A percentile compares a stretch with the other conserved stretches of the same genome.
Evolutionary conservation across 768 basidiomycete genomes (phyloP).

Genomic region (Mycena epipterygia): DNA sequence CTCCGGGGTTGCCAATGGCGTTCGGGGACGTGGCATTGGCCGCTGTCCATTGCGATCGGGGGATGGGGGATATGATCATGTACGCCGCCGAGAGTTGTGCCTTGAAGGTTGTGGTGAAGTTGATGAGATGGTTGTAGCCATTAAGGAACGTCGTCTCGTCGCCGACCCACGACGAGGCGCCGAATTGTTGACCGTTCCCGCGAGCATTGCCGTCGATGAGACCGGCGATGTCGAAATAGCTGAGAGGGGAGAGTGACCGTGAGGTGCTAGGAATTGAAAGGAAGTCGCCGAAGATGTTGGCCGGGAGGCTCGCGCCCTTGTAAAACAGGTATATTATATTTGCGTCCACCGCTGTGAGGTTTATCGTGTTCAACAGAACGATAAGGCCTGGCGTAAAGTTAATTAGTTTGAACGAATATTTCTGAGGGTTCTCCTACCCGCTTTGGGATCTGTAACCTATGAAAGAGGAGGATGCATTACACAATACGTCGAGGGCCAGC

Average conservation of each 20-base stretch:
- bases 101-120: slow-evolving; percentile 43
- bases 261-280: slow-evolving; percentile 50
- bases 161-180: slow-evolving; percentile 49
- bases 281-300: slow-evolving; percentile 52
- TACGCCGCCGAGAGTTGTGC: slow-evolving; percentile 40
- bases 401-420: slow-evolving; percentile 28
- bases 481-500: no score
- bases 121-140: slow-evolving; percentile 46
- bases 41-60: slow-evolving; percentile 46
- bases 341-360: slow-evolving; percentile 37
- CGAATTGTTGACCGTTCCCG: slow-evolving; percentile 51
- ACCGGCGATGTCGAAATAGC: slow-evolving; percentile 50
- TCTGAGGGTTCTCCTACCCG: slow-evolving; percentile 42
- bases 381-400: slow-evolving; percentile 25
- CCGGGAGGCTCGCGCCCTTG: slow-evolving; percentile 49
- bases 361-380: slow-evolving; percentile 38
- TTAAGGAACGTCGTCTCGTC: slow-evolving; percentile 44
- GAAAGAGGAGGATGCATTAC: no score
- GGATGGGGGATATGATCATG: slow-evolving; percentile 54
- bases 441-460: slow-evolving; percentile 53
- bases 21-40: not conserved
- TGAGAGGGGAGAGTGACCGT: slow-evolving; percentile 45
- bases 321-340: slow-evolving; percentile 52
- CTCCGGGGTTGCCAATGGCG: slow-evolving; percentile 26
- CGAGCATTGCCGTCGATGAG: slow-evolving; percentile 43